A percentile compares a stretch with the other conserved stretches of the same genome.
phyloP scores from a whole-genome alignment of 768 basidiomycete genomes.

The Boletus eberwhitei region DNA sequence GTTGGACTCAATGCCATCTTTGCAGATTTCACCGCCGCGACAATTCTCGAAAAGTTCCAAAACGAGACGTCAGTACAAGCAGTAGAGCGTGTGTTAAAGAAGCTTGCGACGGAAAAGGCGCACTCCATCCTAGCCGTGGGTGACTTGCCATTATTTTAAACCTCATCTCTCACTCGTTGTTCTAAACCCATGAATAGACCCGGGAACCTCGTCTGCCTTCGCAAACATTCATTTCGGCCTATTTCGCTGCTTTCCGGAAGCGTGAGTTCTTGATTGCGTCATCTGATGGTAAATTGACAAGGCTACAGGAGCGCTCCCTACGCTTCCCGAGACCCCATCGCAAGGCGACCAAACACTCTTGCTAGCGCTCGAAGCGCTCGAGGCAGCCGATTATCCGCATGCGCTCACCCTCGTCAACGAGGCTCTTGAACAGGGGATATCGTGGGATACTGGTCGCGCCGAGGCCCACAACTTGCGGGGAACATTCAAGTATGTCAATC shows the following conservation, averaged over 20 bases:
- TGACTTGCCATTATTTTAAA: background rate
- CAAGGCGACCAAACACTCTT: constrained; percentile 82
- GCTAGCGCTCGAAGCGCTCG: constrained; percentile 78
- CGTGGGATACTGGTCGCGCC: constrained; percentile 69
- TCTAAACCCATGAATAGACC: constrained; percentile 27
- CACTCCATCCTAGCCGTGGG: constrained; percentile 66
- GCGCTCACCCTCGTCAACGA: constrained; percentile 79
- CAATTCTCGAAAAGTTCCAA: constrained; percentile 91
- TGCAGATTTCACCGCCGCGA: constrained; percentile 92
- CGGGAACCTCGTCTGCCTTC: constrained; percentile 86
- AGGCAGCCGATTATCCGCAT: constrained; percentile 80
- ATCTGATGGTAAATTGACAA: constrained; percentile 1
- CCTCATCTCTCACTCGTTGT: background rate
- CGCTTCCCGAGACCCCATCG: constrained; percentile 68
- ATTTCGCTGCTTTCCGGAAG: constrained; percentile 94
- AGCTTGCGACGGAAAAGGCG: constrained; percentile 70
- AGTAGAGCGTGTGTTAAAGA: constrained; percentile 92
- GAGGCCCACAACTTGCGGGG: constrained; percentile 91
- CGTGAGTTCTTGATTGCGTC: constrained; percentile 46
- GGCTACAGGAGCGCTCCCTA: constrained; percentile 56
- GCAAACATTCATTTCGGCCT: constrained; percentile 88
- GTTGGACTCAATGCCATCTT: background rate
- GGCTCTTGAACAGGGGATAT: constrained; percentile 82
- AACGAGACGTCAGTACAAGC: constrained; percentile 73
- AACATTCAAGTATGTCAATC: constrained; percentile 79